phyloP scores from a whole-genome alignment of 805 yeast genomes.

The Priceomyces castillae region DNA sequence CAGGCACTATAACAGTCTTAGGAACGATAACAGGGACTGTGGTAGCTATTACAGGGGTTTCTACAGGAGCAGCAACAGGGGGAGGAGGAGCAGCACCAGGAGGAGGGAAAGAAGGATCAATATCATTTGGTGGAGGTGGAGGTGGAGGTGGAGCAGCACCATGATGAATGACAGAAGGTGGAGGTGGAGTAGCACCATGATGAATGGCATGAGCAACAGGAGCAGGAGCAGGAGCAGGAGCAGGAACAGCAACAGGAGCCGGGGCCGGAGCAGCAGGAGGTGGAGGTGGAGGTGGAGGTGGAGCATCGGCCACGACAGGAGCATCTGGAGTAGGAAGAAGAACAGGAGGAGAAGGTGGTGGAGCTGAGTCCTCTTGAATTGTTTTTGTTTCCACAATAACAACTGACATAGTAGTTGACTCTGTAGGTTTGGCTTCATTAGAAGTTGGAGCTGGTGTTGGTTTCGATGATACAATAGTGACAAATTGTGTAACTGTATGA shows the following conservation, averaged over 20 bases:
- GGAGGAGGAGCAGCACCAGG: not conserved
- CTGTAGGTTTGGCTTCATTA: not conserved
- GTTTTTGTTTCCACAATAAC: too few relatives aligned
- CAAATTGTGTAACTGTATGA: not conserved
- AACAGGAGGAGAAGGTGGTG: not conserved
- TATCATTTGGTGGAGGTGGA: not conserved
- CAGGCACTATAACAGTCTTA: not conserved
- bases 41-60: too few relatives aligned
- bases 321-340: not conserved
- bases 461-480: not conserved
- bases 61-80: not conserved
- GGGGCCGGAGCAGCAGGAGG: slow-evolving; percentile 1
- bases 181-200: not conserved
- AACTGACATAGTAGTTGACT: too few relatives aligned
- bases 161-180: too few relatives aligned
- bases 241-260: not conserved
- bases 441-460: not conserved
- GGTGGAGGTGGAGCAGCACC: not conserved
- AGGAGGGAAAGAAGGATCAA: not conserved
- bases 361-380: not conserved
- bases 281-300: not conserved
- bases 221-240: not conserved
- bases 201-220: not conserved
- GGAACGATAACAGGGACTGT: not conserved
- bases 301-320: not conserved